phyloP scores from a whole-genome alignment of 106 monocot genomes.

The Dioscorea zingiberensis region DNA sequence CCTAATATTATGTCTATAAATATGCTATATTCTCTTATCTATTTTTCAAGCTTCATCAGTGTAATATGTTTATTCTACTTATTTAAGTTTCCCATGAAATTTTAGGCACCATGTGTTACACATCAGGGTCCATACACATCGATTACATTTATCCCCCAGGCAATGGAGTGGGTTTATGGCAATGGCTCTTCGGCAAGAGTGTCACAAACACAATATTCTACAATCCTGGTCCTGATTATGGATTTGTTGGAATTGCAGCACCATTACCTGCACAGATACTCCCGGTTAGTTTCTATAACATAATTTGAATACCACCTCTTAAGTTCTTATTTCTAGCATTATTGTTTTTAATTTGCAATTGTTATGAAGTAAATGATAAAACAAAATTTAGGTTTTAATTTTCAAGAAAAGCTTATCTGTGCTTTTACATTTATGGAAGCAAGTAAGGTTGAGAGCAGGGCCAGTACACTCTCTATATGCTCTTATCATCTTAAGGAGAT shows the following conservation, averaged over 20 bases:
- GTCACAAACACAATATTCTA: slow-evolving; percentile 53
- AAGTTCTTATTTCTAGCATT: too few species aligned
- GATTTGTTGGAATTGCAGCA: slow-evolving; percentile 90
- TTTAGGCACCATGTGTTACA: slow-evolving; percentile 85
- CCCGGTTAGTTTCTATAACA: slow-evolving; percentile 46
- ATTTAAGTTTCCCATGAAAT: not conserved
- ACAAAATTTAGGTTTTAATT: too few species aligned
- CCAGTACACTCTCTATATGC: too few species aligned
- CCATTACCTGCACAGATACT: slow-evolving; percentile 78
- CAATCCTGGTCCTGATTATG: slow-evolving; percentile 70
- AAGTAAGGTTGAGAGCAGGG: too few species aligned
- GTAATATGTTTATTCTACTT: not conserved
- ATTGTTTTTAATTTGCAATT: too few species aligned
- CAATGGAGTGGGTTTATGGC: slow-evolving; percentile 73
- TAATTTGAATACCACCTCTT: too few species aligned
- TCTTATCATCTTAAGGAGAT: too few species aligned
- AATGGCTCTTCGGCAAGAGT: slow-evolving; percentile 90
- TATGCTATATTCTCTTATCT: not conserved
- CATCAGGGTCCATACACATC: slow-evolving; percentile 81
- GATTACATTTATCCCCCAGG: slow-evolving; percentile 71
- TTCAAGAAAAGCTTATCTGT: too few species aligned
- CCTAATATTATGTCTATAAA: not conserved
- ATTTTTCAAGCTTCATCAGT: not conserved
- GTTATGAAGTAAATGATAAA: too few species aligned
- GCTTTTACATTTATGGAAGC: too few species aligned